Evolutionary conservation across 2,329 filamentous ascomycete genomes (phyloP), one percentile per base, ranked within the genome.

Genomic region (Alternaria triticimaculans): DNA sequence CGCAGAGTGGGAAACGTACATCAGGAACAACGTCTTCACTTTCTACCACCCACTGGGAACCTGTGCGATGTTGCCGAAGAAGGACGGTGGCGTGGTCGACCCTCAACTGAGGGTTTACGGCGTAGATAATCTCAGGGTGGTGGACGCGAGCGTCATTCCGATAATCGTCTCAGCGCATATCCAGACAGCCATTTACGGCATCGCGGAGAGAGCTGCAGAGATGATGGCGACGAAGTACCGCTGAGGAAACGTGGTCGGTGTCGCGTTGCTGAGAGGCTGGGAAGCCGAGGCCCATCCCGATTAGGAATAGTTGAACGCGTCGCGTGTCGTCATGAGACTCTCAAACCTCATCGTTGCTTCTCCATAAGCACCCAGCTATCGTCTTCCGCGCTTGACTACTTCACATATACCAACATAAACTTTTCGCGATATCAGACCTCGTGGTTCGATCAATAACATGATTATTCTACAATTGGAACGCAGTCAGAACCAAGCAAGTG

Each of bases 21-120:
- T 66, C 11, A 46, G 48, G 7, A 58, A 68, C 12, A 69, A 69
- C 18, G 58, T 65, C 7, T 56, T 51, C 5, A 67, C 70, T 1
- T 64, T 67, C 18, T 77, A 72, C 48, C 76, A 78, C 41, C 76
- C 75, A 5, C 37, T 77, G 8, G 78, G 79, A 6, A 80, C 77
- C 1, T 80, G 77, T 49, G 76, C 77, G 1, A 72, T 73, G 70
- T 44, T 72, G 57, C 50, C 58, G 14, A 62, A 66, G 43, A 49
- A 63, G 44, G 48, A 67, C 12, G 65, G 66, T 15, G 72, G 72
- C 6, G 72, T 73, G 3, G 67, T 75, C 8, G 64, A 68, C 49
- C 48, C 60, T 6, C 12, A 59, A 21, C 50, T 75, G 50, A 67
- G 54, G 49, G 71, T 72, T n/a, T 68, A 75, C 45, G 72, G 69